A percentile compares a stretch with the other conserved stretches of the same genome.
Conservation (phyloP, 1,284 basidiomycete genomes). For the Moesziomyces antarcticus region DNA sequence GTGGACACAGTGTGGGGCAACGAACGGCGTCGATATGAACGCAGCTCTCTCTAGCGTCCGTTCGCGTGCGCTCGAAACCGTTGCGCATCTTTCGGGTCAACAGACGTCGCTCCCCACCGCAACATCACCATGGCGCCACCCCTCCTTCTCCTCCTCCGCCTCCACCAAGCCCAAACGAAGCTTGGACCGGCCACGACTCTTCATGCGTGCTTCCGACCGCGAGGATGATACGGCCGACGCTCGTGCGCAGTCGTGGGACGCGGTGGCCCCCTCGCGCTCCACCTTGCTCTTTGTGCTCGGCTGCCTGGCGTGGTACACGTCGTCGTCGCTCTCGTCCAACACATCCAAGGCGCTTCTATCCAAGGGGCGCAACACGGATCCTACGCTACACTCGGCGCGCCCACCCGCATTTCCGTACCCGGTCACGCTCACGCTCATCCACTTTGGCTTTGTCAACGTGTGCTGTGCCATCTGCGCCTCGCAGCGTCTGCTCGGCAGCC, state of each 20-base stretch:
- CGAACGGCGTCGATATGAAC: conserved; percentile 12
- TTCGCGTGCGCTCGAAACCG: conserved; percentile 31
- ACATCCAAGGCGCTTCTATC: conserved; percentile 85
- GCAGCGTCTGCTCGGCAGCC: conserved; percentile 33
- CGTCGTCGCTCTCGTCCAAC: conserved; percentile 87
- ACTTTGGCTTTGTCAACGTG: conserved; percentile 91
- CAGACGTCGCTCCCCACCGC: not conserved
- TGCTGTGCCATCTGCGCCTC: conserved; percentile 77
- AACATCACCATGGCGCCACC: conserved; percentile 8
- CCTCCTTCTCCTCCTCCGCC: not conserved
- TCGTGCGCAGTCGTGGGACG: conserved; percentile 3
- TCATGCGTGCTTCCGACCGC: conserved; percentile 11
- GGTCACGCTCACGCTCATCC: conserved; percentile 93
- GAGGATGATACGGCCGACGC: not conserved
- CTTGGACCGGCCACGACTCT: conserved; percentile 24
- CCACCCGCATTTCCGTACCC: conserved; percentile 80
- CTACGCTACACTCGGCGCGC: not conserved
- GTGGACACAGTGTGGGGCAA: too few relatives aligned
- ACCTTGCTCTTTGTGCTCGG: conserved; percentile 49
- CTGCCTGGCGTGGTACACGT: conserved; percentile 68
- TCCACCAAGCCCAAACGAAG: conserved; percentile 12
- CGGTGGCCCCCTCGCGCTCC: conserved; percentile 18
- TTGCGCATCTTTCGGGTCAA: conserved; percentile 11
- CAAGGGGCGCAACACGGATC: conserved; percentile 3
- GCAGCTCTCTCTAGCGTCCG: conserved; percentile 26